A percentile compares a stretch with the other conserved stretches of the same genome.
Evolutionary conservation across 306 rosid species (phyloP).

Genomic region (Prunus campanulata): DNA sequence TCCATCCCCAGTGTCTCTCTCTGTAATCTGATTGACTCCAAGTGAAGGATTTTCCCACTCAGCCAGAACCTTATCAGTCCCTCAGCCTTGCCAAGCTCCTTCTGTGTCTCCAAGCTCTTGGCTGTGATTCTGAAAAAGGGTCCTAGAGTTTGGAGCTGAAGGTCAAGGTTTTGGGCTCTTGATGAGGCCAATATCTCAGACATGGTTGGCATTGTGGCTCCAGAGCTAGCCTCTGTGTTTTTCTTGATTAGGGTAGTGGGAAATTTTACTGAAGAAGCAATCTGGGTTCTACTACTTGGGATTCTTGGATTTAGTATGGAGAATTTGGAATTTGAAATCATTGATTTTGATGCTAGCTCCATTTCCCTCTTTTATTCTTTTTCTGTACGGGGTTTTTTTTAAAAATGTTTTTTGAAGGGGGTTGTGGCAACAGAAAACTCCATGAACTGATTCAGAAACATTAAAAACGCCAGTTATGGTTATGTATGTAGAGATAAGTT

Average conservation of each 20-base stretch:
- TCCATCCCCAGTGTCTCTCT: conserved; percentile 79
- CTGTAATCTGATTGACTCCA: conserved; percentile 71
- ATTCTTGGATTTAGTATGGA: not conserved
- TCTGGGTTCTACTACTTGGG: conserved; percentile 17
- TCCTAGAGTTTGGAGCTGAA: conserved; percentile 70
- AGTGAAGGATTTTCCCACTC: conserved; percentile 63
- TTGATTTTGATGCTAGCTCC: conserved; percentile 20
- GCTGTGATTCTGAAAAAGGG: conserved; percentile 92
- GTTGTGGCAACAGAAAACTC: not conserved
- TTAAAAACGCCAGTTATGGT: not conserved
- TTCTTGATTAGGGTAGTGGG: not conserved
- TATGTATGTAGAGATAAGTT: not conserved
- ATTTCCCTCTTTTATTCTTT: not conserved
- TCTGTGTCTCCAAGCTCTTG: conserved; percentile 42
- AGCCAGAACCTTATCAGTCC: conserved; percentile 70
- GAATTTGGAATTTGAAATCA: conserved; percentile 2
- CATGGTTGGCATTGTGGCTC: conserved; percentile 53
- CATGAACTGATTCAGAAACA: not conserved
- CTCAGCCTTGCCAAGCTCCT: conserved; percentile 77
- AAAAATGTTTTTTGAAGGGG: not conserved
- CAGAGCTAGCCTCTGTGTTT: conserved; percentile 1
- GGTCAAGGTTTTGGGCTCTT: conserved; percentile 56
- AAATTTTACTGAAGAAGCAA: conserved; percentile 12
- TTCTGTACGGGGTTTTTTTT: not conserved
- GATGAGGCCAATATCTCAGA: conserved; percentile 63